Base-by-base conservation (phyloP, 345 rosid genomes). In the Bruguiera parviflora region DNA sequence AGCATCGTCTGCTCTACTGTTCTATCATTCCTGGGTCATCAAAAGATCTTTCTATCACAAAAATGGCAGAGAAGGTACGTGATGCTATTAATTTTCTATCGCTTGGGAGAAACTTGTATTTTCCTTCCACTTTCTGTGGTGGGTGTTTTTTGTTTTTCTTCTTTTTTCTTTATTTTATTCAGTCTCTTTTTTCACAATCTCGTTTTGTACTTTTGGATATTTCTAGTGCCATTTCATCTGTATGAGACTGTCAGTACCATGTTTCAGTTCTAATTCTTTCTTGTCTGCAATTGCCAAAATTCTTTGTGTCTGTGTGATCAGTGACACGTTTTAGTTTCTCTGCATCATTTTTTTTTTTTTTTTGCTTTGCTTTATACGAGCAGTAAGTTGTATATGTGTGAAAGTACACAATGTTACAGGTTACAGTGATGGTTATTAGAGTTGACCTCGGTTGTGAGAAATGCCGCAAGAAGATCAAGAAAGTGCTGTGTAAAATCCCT, bases 401-500 rank as follows among this genome's bases (percentile, higher is more conserved):
- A 43, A 43, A 11, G 13, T 43, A 43, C 33, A 27, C 69, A 1
- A 16, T 63, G 29, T 49, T 64, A 55, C 75, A 92, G 92, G 91
- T 80, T 13, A 87, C 92, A n/a, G 65, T 9, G 53, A 90, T 92
- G 98, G 78, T 76, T 83, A 75, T 92, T 61, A 79, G 83, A 66
- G 96, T 86, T 21, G 92, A 90, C 75, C 92, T 94, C 24, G 83
- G 77, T 27, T 94, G 98, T 63, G 22, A 43, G 3, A 78, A 81
- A 66, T 94, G 98, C 79, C 79, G 72, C 82, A 77, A 63, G 84
- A 91, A 89, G 78, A 91, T 93, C 63, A 93, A 86, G 87, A 86
- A 82, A 66, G 67, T 86, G 21, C 93, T 92, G 9, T 85, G 88
- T 68, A 73, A 78, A 72, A 78, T 78, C 59, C 96, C 93, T 77